Evolutionary conservation across 2,329 filamentous ascomycete genomes (phyloP).

Genomic region (Diaporthe sp.): DNA sequence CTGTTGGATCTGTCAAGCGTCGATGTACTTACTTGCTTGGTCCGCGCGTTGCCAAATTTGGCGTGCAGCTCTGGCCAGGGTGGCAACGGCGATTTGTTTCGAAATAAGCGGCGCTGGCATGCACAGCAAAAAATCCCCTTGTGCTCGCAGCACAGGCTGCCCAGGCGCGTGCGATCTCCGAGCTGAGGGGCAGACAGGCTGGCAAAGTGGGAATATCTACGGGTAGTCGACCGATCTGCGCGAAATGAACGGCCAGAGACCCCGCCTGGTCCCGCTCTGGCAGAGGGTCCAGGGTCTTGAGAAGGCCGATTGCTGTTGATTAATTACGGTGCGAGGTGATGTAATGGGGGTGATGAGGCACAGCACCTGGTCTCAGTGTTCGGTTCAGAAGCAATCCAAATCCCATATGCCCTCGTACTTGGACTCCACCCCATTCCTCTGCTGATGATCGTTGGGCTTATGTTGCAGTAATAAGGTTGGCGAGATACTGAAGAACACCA

Average conservation of each 20-base stretch:
- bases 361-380: conserved; percentile 10
- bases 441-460: conserved; percentile 27
- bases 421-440: conserved; percentile 13
- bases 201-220: conserved; percentile 25
- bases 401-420: conserved; percentile 20
- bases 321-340: conserved; percentile 30
- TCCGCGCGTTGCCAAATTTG: not conserved
- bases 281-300: conserved; percentile 12
- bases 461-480: conserved; percentile 33
- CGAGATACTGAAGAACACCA: conserved; percentile 31
- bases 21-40: not conserved
- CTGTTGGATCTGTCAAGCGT: conserved; percentile 8
- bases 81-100: conserved; percentile 15
- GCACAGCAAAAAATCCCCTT: not conserved
- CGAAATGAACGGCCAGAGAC: conserved; percentile 24
- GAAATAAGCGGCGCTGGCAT: conserved; percentile 23
- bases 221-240: conserved; percentile 30
- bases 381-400: conserved; percentile 5
- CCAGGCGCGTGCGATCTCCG: conserved; percentile 20
- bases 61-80: not conserved
- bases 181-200: conserved; percentile 31
- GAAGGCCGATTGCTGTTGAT: not conserved
- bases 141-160: conserved; percentile 21
- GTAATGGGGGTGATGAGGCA: conserved; percentile 26
- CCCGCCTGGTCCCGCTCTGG: conserved; percentile 26